Conservation (phyloP, 2,329 filamentous ascomycete species). For the Clonostachys byssicola region DNA sequence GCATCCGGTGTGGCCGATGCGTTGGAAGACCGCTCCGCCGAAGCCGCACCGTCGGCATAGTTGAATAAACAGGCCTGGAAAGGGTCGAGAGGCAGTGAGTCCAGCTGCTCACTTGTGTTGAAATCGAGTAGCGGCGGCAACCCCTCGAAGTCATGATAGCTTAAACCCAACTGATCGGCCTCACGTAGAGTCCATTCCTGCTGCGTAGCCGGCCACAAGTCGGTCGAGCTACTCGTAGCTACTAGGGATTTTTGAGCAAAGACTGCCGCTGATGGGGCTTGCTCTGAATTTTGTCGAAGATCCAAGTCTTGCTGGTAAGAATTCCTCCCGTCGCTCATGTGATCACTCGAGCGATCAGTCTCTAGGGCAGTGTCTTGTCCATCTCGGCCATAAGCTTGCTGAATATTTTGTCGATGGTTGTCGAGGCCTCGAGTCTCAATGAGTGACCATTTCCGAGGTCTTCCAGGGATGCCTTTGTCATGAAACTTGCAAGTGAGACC, state of each 20-base stretch:
- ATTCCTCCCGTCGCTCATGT: neutral
- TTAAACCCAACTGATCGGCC: neutral
- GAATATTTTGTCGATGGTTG: neutral
- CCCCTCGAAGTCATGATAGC: slow-evolving; percentile 3
- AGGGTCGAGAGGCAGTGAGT: slow-evolving; percentile 3
- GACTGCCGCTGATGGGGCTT: neutral
- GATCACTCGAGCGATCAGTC: neutral
- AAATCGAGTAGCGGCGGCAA: slow-evolving; percentile 9
- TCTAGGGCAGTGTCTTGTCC: neutral
- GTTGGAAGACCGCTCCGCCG: slow-evolving; percentile 4
- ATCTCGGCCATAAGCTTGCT: neutral
- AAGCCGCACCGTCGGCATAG: too few relatives aligned
- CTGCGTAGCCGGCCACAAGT: neutral
- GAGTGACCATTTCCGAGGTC: slow-evolving; percentile 15
- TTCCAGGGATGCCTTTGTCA: slow-evolving; percentile 16
- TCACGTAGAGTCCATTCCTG: neutral
- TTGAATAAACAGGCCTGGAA: slow-evolving; percentile 9
- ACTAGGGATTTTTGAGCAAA: neutral
- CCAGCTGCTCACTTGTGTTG: slow-evolving; percentile 2
- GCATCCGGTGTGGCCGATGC: slow-evolving; percentile 4
- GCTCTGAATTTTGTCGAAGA: neutral
- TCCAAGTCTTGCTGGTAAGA: too few relatives aligned
- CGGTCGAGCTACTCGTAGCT: neutral
- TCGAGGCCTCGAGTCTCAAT: slow-evolving; percentile 5
- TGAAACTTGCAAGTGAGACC: slow-evolving; percentile 16